These are phyloP conservation scores for Pontederia paniculata DNA, from an alignment of 176 grass and related monocot species.

Conservation along the genomic window DNA sequence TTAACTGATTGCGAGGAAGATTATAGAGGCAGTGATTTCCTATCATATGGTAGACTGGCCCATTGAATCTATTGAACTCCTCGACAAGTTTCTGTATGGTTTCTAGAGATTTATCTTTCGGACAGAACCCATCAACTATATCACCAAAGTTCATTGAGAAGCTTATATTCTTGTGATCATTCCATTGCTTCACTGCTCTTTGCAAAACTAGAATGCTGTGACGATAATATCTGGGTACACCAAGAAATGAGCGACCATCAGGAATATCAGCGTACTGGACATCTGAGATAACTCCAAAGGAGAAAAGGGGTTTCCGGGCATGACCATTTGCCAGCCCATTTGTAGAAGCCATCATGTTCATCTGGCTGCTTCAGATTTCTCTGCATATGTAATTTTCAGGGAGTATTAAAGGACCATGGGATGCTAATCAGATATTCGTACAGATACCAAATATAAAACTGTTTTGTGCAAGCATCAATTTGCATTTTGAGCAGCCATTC, in stretches of 20 bases:
- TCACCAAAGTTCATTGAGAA: slow-evolving; percentile 79
- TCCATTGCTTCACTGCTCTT: slow-evolving; percentile 56
- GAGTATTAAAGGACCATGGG: too few species aligned
- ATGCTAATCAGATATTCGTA: too few species aligned
- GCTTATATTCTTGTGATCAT: slow-evolving; percentile 25
- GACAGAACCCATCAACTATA: slow-evolving; percentile 77
- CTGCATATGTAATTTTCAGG: too few species aligned
- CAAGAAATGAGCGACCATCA: slow-evolving; percentile 55
- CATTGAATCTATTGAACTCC: slow-evolving; percentile 56
- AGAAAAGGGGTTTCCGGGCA: slow-evolving; percentile 38
- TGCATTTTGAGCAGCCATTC: too few species aligned
- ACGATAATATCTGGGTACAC: slow-evolving; percentile 64
- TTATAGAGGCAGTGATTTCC: slow-evolving; percentile 93
- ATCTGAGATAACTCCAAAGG: slow-evolving; percentile 73
- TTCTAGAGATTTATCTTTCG: slow-evolving; percentile 26
- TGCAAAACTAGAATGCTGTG: slow-evolving; percentile 65
- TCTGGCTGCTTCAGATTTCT: neutral
- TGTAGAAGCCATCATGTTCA: slow-evolving; percentile 10
- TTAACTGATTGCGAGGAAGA: slow-evolving; percentile 43
- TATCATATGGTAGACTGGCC: slow-evolving; percentile 73
- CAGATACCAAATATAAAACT: too few species aligned
- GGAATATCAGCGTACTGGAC: slow-evolving; percentile 83
- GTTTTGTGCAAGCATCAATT: too few species aligned
- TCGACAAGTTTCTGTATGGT: slow-evolving; percentile 36
- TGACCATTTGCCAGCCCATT: slow-evolving; percentile 21